These are phyloP conservation scores for Diaporthe aspalathi DNA, from an alignment of 2,329 filamentous ascomycete species.

Conservation along the genomic window DNA sequence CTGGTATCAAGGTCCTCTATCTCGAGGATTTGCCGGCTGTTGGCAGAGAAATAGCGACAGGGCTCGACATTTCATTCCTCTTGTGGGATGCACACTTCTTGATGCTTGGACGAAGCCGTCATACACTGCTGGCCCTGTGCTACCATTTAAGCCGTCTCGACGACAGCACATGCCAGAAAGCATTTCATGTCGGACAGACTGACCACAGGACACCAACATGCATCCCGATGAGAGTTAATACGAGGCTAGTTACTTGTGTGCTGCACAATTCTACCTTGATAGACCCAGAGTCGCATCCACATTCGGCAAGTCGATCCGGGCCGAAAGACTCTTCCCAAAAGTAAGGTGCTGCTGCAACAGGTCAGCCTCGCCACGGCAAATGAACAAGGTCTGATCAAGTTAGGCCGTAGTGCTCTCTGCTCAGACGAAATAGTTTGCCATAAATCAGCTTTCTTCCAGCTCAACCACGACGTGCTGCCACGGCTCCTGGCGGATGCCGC, in stretches of 20 bases:
- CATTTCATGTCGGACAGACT: no score
- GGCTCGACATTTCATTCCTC: neutral
- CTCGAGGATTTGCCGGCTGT: constrained; percentile 6
- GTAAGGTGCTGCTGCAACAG: neutral
- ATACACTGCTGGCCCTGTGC: neutral
- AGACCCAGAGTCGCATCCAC: constrained; percentile 18
- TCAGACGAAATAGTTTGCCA: constrained; percentile 35
- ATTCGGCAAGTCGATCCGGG: constrained; percentile 2
- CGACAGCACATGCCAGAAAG: neutral
- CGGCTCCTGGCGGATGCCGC: constrained; percentile 1
- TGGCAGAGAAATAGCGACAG: neutral
- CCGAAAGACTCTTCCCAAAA: neutral
- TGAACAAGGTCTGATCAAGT: constrained; percentile 3
- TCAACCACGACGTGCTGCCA: constrained; percentile 33
- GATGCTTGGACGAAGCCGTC: neutral
- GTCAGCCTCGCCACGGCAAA: constrained; percentile 35
- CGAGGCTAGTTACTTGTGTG: neutral
- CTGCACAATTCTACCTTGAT: neutral
- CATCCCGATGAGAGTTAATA: neutral
- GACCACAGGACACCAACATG: neutral
- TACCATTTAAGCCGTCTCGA: no score
- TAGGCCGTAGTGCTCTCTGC: neutral
- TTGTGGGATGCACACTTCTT: neutral
- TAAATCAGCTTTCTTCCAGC: constrained; percentile 36
- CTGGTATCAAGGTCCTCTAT: neutral